Evolutionary conservation across 1,284 basidiomycete species (phyloP).

Genomic region (Sporisorium sorghi): DNA sequence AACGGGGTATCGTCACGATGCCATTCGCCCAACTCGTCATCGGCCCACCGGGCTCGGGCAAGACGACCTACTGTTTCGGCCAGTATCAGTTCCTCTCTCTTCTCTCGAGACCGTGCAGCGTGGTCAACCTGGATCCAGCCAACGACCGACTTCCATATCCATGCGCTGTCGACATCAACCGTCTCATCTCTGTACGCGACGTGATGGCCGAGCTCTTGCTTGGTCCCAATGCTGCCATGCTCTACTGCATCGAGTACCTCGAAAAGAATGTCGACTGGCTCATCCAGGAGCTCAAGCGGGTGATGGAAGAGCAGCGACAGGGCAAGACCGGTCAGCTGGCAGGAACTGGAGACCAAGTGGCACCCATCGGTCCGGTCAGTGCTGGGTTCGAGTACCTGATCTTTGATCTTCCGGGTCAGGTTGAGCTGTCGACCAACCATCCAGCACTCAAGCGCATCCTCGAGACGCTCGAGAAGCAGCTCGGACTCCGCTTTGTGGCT

Average conservation of each 20-base stretch:
- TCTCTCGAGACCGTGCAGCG: constrained; percentile 82
- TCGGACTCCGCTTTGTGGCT: constrained; percentile 82
- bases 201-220: constrained; percentile 87
- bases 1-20: constrained; percentile 21
- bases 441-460: constrained; percentile 74
- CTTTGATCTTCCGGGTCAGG: constrained; percentile 97
- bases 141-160: constrained; percentile 91
- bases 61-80: constrained; percentile 64
- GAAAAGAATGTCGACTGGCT: constrained; percentile 97
- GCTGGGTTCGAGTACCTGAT: constrained; percentile 78
- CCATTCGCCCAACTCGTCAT: constrained; percentile 61
- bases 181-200: constrained; percentile 86
- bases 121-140: constrained; percentile 96
- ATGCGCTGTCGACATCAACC: constrained; percentile 85
- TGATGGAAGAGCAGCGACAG: constrained; percentile 49
- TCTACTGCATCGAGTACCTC: constrained; percentile 97
- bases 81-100: constrained; percentile 79
- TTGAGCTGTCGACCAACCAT: constrained; percentile 96
- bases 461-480: constrained; percentile 80
- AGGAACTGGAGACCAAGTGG: constrained; percentile 21
- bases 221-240: constrained; percentile 95
- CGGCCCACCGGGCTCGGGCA: constrained; percentile 64
- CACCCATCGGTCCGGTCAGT: constrained; percentile 33
- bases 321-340: constrained; percentile 37
- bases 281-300: constrained; percentile 73